Percentiles rank a stretch among this genome's conserved stretches.
These are phyloP conservation scores for Umbellularia californica DNA, from an alignment of 164 flowering plant species.

Conservation along the genomic window DNA sequence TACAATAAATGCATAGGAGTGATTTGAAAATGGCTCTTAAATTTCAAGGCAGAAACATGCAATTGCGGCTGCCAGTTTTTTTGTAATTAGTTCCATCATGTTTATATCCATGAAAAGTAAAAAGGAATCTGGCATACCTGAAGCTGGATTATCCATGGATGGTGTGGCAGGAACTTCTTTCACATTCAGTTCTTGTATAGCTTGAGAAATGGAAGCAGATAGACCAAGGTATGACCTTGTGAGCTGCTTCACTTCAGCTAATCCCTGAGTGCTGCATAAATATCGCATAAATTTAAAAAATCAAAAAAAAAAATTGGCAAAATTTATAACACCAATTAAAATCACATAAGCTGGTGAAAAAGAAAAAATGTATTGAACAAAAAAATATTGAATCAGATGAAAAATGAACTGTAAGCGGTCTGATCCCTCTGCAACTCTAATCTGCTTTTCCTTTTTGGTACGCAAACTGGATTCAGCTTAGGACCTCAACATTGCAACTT, in stretches of 20 bases:
- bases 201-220: conserved; percentile 26
- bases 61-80: not conserved
- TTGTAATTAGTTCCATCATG: not conserved
- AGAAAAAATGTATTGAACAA: not conserved
- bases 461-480: not conserved
- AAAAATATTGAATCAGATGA: not conserved
- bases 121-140: conserved; percentile 13
- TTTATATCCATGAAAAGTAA: not conserved
- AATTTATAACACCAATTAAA: not conserved
- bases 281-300: not conserved
- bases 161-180: conserved; percentile 7
- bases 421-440: not conserved
- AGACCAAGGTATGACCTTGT: conserved; percentile 30
- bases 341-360: not conserved
- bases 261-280: conserved; percentile 28
- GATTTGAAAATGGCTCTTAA: not conserved
- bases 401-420: not conserved
- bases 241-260: conserved; percentile 22
- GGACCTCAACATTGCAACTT: not conserved
- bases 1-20: too few relatives aligned
- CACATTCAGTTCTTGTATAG: conserved; percentile 15
- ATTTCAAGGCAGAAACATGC: not conserved
- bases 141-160: conserved; percentile 9
- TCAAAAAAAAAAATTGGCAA: too few relatives aligned
- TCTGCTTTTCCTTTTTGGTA: not conserved